A percentile compares a stretch with the other conserved stretches of the same genome.
Conservation (phyloP, 192 early-diverging fungal species). For the Anaeromyces robustus region DNA sequence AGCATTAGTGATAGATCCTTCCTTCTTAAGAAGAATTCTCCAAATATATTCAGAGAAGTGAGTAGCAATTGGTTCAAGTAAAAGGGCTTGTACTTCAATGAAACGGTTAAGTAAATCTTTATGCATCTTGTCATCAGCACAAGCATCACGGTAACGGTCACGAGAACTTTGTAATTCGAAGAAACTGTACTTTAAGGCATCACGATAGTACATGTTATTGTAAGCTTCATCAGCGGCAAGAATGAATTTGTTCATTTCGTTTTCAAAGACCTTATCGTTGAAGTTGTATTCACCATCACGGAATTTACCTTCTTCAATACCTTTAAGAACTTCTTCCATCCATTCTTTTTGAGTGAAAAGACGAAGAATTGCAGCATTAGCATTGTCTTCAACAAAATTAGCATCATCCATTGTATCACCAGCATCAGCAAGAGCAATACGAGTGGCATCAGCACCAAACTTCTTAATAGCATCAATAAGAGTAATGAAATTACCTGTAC, state of each 20-base stretch:
- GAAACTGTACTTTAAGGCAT: constrained; percentile 78
- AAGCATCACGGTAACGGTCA: constrained; percentile 76
- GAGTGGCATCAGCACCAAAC: constrained; percentile 92
- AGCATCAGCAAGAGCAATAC: constrained; percentile 88
- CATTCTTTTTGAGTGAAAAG: constrained; percentile 82
- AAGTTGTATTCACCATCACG: constrained; percentile 42
- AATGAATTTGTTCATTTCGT: constrained; percentile 68
- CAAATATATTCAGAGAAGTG: constrained; percentile 93
- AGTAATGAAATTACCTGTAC: constrained; percentile 89
- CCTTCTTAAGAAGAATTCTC: constrained; percentile 60
- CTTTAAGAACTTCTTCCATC: constrained; percentile 53
- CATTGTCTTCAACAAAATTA: constrained; percentile 90
- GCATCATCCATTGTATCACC: constrained; percentile 94
- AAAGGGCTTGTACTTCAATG: constrained; percentile 68
- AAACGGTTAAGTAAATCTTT: constrained; percentile 63
- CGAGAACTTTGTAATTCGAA: constrained; percentile 77
- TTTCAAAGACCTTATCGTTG: constrained; percentile 81
- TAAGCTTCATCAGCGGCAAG: constrained; percentile 55
- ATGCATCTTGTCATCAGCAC: constrained; percentile 68
- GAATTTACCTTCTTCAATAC: constrained; percentile 24
- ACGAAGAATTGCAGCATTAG: constrained; percentile 88
- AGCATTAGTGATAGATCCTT: constrained; percentile 1
- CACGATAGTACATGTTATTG: constrained; percentile 67
- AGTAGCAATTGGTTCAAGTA: constrained; percentile 75
- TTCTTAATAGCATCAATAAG: constrained; percentile 57